phyloP scores from a whole-genome alignment of 805 yeast species.

The Candida lessepsii region DNA sequence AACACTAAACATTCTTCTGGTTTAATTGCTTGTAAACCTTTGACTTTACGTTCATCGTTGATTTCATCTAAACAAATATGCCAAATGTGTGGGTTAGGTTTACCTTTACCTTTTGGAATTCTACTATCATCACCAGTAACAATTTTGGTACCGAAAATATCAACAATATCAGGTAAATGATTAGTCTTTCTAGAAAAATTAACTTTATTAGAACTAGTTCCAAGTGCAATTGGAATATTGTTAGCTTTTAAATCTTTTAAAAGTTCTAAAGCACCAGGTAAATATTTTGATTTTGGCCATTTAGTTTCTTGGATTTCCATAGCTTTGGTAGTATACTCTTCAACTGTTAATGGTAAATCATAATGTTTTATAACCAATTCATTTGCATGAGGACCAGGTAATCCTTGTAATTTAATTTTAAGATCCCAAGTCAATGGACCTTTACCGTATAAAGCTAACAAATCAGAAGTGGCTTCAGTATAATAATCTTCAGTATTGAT shows the following conservation, averaged over 20 bases:
- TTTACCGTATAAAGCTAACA: constrained; percentile 65
- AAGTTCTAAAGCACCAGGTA: constrained; percentile 85
- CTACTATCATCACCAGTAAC: constrained; percentile 89
- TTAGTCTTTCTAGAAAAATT: constrained; percentile 72
- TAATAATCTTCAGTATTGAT: constrained; percentile 91
- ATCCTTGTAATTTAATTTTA: constrained; percentile 83
- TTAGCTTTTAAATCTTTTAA: constrained; percentile 50
- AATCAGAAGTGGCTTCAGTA: constrained; percentile 70
- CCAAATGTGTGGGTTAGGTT: constrained; percentile 95
- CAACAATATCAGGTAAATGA: constrained; percentile 64
- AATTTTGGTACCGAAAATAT: constrained; percentile 58
- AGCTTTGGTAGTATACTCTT: constrained; percentile 56
- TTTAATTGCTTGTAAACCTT: constrained; percentile 46
- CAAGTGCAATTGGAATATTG: constrained; percentile 79
- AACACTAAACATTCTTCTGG: constrained; percentile 85
- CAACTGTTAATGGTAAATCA: constrained; percentile 61
- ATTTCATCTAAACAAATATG: constrained; percentile 69
- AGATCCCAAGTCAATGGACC: constrained; percentile 90
- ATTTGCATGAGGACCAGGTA: constrained; percentile 80
- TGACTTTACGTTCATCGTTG: constrained; percentile 50
- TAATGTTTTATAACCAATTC: constrained; percentile 65
- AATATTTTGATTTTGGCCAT: constrained; percentile 65
- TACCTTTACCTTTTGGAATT: constrained; percentile 82
- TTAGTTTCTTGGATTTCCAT: constrained; percentile 50
- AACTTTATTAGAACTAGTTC: constrained; percentile 71